Evolutionary conservation across 257 asterid genomes (phyloP).

Genomic region (Jasminum sambac): DNA sequence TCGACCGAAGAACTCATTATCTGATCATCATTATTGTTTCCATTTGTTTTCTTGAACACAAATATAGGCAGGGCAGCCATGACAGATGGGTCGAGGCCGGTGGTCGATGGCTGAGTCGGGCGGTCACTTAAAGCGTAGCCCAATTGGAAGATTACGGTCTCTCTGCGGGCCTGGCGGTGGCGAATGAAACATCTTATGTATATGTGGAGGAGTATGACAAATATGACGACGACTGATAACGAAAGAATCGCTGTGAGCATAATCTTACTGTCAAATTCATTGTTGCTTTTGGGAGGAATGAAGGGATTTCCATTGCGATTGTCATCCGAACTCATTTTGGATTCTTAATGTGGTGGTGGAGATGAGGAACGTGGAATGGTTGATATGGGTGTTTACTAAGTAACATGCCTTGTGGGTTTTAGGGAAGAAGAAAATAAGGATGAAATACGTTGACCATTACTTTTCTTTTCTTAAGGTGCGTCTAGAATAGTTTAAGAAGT

Average conservation of each 20-base stretch:
- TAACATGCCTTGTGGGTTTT: slow-evolving; percentile 3
- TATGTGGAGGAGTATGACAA: slow-evolving; percentile 62
- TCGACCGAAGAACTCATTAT: slow-evolving; percentile 21
- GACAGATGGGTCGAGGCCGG: slow-evolving; percentile 57
- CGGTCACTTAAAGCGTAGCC: slow-evolving; percentile 32
- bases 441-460: slow-evolving; percentile 33
- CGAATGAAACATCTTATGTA: slow-evolving; percentile 64
- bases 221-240: slow-evolving; percentile 51
- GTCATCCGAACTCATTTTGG: slow-evolving; percentile 37
- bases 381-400: not conserved
- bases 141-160: slow-evolving; percentile 39
- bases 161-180: slow-evolving; percentile 59
- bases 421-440: slow-evolving; percentile 10
- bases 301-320: not conserved
- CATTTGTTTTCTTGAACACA: slow-evolving; percentile 29
- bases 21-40: not conserved
- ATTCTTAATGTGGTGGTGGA: not conserved
- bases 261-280: slow-evolving; percentile 56
- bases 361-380: not conserved
- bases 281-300: not conserved
- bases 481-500: not conserved
- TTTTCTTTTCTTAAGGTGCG: slow-evolving; percentile 1
- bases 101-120: slow-evolving; percentile 38
- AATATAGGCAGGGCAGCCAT: slow-evolving; percentile 56
- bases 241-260: slow-evolving; percentile 72